phyloP scores from a whole-genome alignment of 2,329 filamentous ascomycete genomes.

The Aureobasidium sp. region DNA sequence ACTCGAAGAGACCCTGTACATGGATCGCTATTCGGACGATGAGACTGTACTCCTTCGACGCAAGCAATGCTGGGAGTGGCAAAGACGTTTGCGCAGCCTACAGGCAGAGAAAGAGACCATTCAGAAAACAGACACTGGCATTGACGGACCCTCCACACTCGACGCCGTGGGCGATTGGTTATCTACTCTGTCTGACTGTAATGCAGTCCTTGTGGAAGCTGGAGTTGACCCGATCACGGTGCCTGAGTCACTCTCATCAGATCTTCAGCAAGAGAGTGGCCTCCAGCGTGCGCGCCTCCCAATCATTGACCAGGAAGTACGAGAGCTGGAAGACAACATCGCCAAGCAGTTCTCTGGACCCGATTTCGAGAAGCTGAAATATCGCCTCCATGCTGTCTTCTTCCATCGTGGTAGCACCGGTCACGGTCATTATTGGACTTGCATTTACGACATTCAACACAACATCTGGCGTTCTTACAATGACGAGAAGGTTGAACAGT shows the following conservation, averaged over 20 bases:
- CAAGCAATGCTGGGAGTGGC: constrained; percentile 65
- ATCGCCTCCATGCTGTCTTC: constrained; percentile 83
- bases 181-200: constrained; percentile 31
- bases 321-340: constrained; percentile 40
- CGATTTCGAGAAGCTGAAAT: constrained; percentile 56
- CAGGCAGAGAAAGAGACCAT: constrained; percentile 24
- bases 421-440: constrained; percentile 90
- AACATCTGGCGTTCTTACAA: constrained; percentile 90
- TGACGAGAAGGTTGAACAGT: constrained; percentile 68
- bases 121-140: constrained; percentile 16
- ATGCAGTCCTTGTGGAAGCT: constrained; percentile 27
- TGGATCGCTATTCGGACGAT: constrained; percentile 79
- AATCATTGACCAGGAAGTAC: constrained; percentile 31
- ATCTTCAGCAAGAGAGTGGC: constrained; percentile 38
- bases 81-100: constrained; percentile 45
- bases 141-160: constrained; percentile 23
- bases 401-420: constrained; percentile 64
- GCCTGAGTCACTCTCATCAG: constrained; percentile 31
- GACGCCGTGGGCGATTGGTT: constrained; percentile 34
- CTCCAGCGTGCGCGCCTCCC: constrained; percentile 40
- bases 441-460: constrained; percentile 80
- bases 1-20: constrained; percentile 71
- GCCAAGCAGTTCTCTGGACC: constrained; percentile 54
- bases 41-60: constrained; percentile 56
- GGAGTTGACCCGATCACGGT: constrained; percentile 35